Evolutionary conservation across 2,329 filamentous ascomycete species (phyloP).

Genomic region (Alternaria sp.): DNA sequence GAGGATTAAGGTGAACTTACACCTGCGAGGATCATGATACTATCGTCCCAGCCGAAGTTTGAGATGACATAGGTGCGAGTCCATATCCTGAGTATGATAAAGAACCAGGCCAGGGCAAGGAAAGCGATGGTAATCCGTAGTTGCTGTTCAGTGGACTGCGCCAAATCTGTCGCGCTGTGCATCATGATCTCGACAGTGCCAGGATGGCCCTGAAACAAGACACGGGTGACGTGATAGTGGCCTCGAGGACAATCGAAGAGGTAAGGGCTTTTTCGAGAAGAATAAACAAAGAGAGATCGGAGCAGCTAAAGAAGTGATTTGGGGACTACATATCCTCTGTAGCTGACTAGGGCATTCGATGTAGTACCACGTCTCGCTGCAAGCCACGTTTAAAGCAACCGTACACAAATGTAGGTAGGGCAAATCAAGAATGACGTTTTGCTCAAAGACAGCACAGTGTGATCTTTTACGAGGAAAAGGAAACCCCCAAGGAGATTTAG

Average conservation of each 20-base stretch:
- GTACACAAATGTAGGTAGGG: slow-evolving; percentile 22
- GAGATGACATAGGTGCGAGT: slow-evolving; percentile 52
- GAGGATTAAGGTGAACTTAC: slow-evolving; percentile 34
- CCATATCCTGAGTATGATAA: slow-evolving; percentile 52
- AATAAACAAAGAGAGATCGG: neutral
- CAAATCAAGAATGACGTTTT: slow-evolving; percentile 13
- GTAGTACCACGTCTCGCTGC: slow-evolving; percentile 5
- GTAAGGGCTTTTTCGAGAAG: neutral
- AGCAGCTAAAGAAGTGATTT: slow-evolving; percentile 4
- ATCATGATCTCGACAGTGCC: neutral
- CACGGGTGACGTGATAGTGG: slow-evolving; percentile 1
- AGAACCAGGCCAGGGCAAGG: slow-evolving; percentile 50
- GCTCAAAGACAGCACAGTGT: neutral
- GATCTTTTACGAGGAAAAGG: slow-evolving; percentile 8
- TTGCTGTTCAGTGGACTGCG: slow-evolving; percentile 33
- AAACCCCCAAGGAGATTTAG: neutral
- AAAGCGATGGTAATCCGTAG: slow-evolving; percentile 47
- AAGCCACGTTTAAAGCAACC: slow-evolving; percentile 25
- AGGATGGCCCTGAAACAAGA: neutral
- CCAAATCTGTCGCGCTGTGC: slow-evolving; percentile 29
- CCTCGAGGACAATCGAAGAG: neutral
- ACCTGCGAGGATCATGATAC: slow-evolving; percentile 51
- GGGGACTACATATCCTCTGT: slow-evolving; percentile 19
- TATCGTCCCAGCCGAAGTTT: slow-evolving; percentile 58
- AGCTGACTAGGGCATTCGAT: neutral